Evolutionary conservation across 2,329 filamentous ascomycete species (phyloP).

Genomic region (Zymoseptoria passerinii): DNA sequence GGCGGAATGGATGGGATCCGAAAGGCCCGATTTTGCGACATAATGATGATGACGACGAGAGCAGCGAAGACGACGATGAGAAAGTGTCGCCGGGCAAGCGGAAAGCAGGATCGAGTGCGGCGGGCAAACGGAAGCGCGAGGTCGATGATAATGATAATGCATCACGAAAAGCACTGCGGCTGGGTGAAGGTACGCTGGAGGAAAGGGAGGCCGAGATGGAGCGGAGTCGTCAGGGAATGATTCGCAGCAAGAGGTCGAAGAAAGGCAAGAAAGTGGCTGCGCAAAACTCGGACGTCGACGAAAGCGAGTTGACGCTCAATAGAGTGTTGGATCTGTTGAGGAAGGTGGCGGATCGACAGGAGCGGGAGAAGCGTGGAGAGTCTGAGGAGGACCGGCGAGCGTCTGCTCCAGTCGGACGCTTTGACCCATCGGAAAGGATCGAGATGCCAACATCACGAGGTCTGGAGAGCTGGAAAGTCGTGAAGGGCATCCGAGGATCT

Average conservation of each 20-base stretch:
- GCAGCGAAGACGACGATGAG: constrained; percentile 30
- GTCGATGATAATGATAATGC: constrained; percentile 5
- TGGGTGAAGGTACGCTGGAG: not conserved
- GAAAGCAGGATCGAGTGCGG: constrained; percentile 1
- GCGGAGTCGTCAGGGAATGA: not conserved
- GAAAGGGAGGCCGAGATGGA: not conserved
- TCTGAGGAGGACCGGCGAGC: not conserved
- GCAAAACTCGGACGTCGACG: not conserved
- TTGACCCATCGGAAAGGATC: not conserved
- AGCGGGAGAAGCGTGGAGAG: constrained; percentile 6
- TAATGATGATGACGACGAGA: constrained; percentile 20
- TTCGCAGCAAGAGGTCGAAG: not conserved
- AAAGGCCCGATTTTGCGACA: constrained; percentile 20
- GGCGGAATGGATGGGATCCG: constrained; percentile 74
- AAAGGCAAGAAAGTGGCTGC: not conserved
- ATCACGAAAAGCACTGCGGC: not conserved
- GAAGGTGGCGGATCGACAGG: constrained; percentile 10
- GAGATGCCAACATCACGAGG: not conserved
- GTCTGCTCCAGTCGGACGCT: not conserved
- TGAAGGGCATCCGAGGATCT: not conserved
- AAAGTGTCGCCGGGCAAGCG: constrained; percentile 7
- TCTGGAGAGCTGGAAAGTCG: not conserved
- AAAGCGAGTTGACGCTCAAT: constrained; percentile 2
- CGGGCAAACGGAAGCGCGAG: constrained; percentile 18
- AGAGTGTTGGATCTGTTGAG: constrained; percentile 9